Conservation (phyloP, 192 early-diverging fungal genomes). For the Coemansia sp. region DNA sequence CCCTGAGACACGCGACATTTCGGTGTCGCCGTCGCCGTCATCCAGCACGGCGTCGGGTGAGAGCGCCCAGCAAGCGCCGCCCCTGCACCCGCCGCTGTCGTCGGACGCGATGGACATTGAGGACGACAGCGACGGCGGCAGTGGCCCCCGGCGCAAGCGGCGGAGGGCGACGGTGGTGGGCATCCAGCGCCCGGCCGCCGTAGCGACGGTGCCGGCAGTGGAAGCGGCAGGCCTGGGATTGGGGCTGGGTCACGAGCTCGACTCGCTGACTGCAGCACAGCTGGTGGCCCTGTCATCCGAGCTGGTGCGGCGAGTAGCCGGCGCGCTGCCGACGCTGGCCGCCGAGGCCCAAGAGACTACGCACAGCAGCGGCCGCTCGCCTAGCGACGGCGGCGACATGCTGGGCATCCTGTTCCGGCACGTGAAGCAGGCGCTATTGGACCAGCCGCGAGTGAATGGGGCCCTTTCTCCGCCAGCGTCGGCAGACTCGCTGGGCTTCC, state of each 20-base stretch:
- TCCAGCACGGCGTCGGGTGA: conserved; percentile 14
- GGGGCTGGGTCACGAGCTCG: conserved; percentile 17
- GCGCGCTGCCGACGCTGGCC: conserved; percentile 33
- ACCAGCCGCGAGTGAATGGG: background rate
- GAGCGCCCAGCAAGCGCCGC: background rate
- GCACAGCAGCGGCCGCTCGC: background rate
- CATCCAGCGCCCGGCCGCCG: conserved; percentile 5
- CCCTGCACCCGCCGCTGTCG: background rate
- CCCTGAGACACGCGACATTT: conserved; percentile 41
- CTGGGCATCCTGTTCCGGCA: conserved; percentile 1
- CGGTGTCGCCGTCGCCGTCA: conserved; percentile 43
- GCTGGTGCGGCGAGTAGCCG: conserved; percentile 42
- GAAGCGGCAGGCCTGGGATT: too few relatives aligned
- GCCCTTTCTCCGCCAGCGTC: background rate
- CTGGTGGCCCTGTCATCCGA: conserved; percentile 43
- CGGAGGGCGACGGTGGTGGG: conserved; percentile 35
- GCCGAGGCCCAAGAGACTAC: conserved; percentile 20
- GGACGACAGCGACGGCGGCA: conserved; percentile 7
- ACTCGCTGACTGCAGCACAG: conserved; percentile 32
- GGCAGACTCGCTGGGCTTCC: background rate
- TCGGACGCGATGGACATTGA: background rate
- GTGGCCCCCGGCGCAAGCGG: conserved; percentile 15
- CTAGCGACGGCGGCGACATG: background rate
- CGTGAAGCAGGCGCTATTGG: background rate
- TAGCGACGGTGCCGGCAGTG: too few relatives aligned